These are phyloP conservation scores for Hortiboletus campestris DNA, from an alignment of 768 basidiomycete species.

Conservation along the genomic window DNA sequence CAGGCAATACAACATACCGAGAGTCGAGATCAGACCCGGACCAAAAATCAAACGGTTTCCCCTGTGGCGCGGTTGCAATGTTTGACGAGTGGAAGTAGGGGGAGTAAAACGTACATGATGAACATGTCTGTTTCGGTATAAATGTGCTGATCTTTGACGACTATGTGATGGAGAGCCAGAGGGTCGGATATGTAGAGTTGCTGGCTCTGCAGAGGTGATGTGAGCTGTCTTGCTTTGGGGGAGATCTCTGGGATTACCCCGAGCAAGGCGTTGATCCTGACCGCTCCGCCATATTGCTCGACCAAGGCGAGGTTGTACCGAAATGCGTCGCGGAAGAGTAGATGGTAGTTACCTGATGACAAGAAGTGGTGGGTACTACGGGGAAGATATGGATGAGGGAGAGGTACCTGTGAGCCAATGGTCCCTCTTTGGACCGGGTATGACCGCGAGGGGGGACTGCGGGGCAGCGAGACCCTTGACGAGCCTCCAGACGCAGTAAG, in stretches of 20 bases:
- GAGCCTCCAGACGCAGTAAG: slow-evolving; percentile 19
- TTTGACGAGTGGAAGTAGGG: not conserved
- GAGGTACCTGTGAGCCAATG: slow-evolving; percentile 35
- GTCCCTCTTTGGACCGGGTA: slow-evolving; percentile 34
- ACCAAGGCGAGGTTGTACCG: slow-evolving; percentile 31
- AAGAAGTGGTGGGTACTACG: not conserved
- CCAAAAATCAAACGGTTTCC: slow-evolving; percentile 37
- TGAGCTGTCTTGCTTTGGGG: not conserved
- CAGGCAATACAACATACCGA: slow-evolving; percentile 25
- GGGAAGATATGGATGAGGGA: too few relatives aligned
- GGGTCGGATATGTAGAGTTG: slow-evolving; percentile 40
- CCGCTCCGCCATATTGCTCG: slow-evolving; percentile 33
- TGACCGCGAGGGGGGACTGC: slow-evolving; percentile 17
- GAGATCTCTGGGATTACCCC: slow-evolving; percentile 23
- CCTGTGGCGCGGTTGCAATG: slow-evolving; percentile 6
- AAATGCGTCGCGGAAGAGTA: slow-evolving; percentile 33
- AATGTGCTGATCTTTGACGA: slow-evolving; percentile 36
- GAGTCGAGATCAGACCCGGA: slow-evolving; percentile 36
- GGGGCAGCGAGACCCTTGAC: slow-evolving; percentile 3
- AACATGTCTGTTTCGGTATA: slow-evolving; percentile 39
- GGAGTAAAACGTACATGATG: slow-evolving; percentile 23
- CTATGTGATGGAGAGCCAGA: slow-evolving; percentile 36
- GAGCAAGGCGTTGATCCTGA: slow-evolving; percentile 36
- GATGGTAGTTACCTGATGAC: slow-evolving; percentile 31
- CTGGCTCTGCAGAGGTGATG: slow-evolving; percentile 10